Evolutionary conservation across 495 filamentous ascomycete genomes (phyloP), one percentile per base, ranked within the genome.

Genomic region (Aspergillus incahuasiensis): DNA sequence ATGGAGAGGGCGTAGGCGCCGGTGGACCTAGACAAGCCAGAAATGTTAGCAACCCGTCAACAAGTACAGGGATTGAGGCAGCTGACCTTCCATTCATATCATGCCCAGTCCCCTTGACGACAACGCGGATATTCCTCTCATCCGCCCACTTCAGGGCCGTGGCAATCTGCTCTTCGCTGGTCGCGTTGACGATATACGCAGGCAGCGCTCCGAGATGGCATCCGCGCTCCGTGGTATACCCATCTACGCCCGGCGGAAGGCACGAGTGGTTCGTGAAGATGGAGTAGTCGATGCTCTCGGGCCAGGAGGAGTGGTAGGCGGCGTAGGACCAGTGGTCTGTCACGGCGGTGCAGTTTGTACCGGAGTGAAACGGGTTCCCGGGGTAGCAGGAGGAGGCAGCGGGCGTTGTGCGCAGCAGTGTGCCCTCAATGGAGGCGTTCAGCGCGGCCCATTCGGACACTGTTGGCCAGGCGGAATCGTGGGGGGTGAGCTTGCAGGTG

Each of bases 71-170:
- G 15, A 19, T 6, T 35, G 13, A 11, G 32, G 32, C 4, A 12
- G 9, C 32, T 7, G 54, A 70, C 67, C 80, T 72, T 22, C 77
- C 81, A 21, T 63, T 69, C 50, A 79, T 77, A 61, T 83, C 81
- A 62, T 84, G 77, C 9, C 77, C 78, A 1, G 74, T 80, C 24
- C 76, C 75, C 68, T 71, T 71, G 8, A 71, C 52, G 15, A 85
- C 70, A 42, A 87, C 61, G 5, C 82, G 74, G 21, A 87, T 70
- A 58, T 80, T 82, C 43, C 79, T 65, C 28, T 76, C 45, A 1
- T 71, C 63, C 0, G 80, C 81, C 59, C 76, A 84, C 47, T 72
- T 69, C 56, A 83, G 60, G 5, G 62, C 68, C 2, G 39, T 61
- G 0, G 58, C 57, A 42, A 73, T 46, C 40, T 71, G 67, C 1